A percentile compares a stretch with the other conserved stretches of the same genome.
phyloP scores from a whole-genome alignment of 371 early-diverging fungal genomes.

The Rhizopus sp. region DNA sequence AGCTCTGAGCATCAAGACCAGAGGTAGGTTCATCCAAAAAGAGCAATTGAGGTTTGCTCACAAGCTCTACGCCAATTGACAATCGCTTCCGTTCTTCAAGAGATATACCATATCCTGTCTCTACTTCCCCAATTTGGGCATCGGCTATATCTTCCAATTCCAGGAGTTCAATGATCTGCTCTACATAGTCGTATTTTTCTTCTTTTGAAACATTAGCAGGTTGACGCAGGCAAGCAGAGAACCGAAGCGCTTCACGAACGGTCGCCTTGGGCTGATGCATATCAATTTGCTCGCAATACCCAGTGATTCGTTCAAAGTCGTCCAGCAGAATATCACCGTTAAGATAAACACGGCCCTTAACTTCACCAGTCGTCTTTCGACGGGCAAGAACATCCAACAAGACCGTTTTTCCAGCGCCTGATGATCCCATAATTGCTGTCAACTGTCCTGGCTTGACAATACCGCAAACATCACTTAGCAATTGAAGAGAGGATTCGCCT shows the following conservation, averaged over 20 bases:
- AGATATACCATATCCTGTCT: constrained; percentile 48
- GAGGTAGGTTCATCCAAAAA: constrained; percentile 86
- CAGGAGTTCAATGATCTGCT: constrained; percentile 62
- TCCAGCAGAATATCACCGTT: constrained; percentile 46
- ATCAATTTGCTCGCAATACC: constrained; percentile 84
- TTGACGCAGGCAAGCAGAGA: constrained; percentile 68
- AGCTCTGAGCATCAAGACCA: constrained; percentile 66
- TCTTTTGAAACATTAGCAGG: constrained; percentile 47
- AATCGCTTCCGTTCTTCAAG: constrained; percentile 69
- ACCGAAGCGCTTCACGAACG: constrained; percentile 67
- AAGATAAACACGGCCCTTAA: constrained; percentile 69
- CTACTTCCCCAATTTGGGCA: constrained; percentile 50
- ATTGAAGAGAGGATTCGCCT: constrained; percentile 50
- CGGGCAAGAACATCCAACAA: constrained; percentile 80
- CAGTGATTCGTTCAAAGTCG: constrained; percentile 74
- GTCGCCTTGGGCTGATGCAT: constrained; percentile 67
- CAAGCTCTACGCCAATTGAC: constrained; percentile 69
- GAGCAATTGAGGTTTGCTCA: constrained; percentile 72
- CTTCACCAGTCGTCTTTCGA: constrained; percentile 76
- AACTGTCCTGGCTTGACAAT: constrained; percentile 67
- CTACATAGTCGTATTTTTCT: constrained; percentile 63
- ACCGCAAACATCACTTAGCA: constrained; percentile 48
- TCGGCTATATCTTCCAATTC: constrained; percentile 59
- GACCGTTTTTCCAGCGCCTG: constrained; percentile 90
- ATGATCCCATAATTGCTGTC: constrained; percentile 82